Base-by-base conservation (phyloP, 163 green algal genomes). In the Prototheca wickerhamii region DNA sequence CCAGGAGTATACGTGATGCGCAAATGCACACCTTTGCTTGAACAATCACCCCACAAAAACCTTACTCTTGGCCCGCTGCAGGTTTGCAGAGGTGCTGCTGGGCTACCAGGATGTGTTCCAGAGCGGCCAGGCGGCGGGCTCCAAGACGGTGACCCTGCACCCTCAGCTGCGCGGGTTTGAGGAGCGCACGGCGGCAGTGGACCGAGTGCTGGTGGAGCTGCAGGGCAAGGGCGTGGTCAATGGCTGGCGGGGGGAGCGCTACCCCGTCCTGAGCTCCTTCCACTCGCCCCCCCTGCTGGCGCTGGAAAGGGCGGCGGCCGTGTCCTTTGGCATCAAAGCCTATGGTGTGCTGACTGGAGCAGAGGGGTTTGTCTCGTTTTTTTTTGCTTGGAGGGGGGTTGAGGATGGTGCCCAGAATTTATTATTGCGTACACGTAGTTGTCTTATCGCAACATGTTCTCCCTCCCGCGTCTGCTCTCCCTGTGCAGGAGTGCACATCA, bases 231-330 rank as follows among this genome's bases (percentile, higher is more conserved):
- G 79, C 0, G 25, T 87, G 5, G 84, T 96, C 31, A 72, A 53
- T 6, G 89, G 90, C 18, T 96, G 90, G 89, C 76, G 90, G 0
- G 68, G 91, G 37, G 90, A 96, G 79, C 76, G 92, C n/a, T 96
- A 93, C 72, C 88, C 89, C 0, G 86, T 92, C 4, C 69, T 67
- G 3, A 32, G 60, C 23, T 59, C 71, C 2, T 95, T 90, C 50
- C 51, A 86, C 59, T 57, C 72, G 3, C 20, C 69, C 29, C 88
- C 88, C 0, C 37, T 82, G 17, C 65, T 93, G 18, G 73, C 91
- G 44, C 61, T 96, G 5, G 91, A 97, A 72, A 70, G 89, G 3
- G 87, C 87, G 20, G 82, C 86, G 23, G 85, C 84, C 2, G 70
- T 76, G 0, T 77, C 82, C 31, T 82, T 96, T 74, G 88, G 87